Percentiles rank a stretch among this genome's conserved stretches.
These are phyloP conservation scores for Cinchona pubescens DNA, from an alignment of 257 asterid genomes.

Conservation along the genomic window DNA sequence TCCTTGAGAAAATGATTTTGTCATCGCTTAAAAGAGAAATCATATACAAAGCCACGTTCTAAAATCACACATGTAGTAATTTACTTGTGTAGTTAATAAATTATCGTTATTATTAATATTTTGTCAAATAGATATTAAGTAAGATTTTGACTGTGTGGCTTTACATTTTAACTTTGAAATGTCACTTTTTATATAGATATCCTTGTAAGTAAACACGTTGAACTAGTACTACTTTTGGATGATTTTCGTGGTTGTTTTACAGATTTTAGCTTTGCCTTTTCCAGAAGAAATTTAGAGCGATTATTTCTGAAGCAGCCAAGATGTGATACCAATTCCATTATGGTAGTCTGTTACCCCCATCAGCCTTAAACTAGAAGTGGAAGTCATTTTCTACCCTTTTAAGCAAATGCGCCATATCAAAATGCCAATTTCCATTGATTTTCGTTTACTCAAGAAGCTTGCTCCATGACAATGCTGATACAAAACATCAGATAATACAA, in stretches of 20 bases:
- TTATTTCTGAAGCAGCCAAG: constrained; percentile 46
- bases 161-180: too few relatives aligned
- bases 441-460: constrained; percentile 1
- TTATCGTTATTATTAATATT: too few relatives aligned
- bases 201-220: neutral
- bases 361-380: neutral
- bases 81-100: too few relatives aligned
- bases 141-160: too few relatives aligned
- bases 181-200: too few relatives aligned
- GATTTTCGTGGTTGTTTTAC: neutral
- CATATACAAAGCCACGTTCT: too few relatives aligned
- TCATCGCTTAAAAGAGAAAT: too few relatives aligned
- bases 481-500: neutral
- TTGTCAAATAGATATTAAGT: too few relatives aligned
- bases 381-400: constrained; percentile 3
- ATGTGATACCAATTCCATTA: constrained; percentile 22
- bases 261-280: constrained; percentile 28
- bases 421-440: neutral
- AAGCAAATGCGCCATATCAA: neutral
- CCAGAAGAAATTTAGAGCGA: constrained; percentile 87
- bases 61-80: too few relatives aligned
- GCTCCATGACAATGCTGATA: neutral
- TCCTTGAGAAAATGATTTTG: neutral
- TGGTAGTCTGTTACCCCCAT: neutral
- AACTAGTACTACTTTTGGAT: neutral